Evolutionary conservation across 2,329 filamentous ascomycete species (phyloP), one percentile per base, ranked within the genome.

Genomic region (Penicillium italicum): DNA sequence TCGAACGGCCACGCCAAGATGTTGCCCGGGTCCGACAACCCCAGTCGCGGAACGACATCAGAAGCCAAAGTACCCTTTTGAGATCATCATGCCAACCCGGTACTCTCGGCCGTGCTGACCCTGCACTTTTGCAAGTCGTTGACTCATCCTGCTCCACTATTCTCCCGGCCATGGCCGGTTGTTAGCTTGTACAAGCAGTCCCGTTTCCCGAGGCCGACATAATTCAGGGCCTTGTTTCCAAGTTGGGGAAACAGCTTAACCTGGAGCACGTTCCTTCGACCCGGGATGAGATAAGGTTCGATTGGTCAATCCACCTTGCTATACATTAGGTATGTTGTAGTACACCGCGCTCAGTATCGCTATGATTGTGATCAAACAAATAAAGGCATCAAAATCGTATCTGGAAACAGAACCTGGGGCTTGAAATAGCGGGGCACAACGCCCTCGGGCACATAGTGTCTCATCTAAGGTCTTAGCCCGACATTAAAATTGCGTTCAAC

Each of bases 131-230:
- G 20, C 28, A 22, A 45, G 49, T 51, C 40, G 40, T 51, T 45
- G 49, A 46, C n/a, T 36, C 49, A 45, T 45, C 4, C 11, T 28
- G 20, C 49, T 45, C 49, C 49, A 51, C 49, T 51, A 31, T 43
- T 30, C 16, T 45, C 38, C n/a, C n/a, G 16, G 8, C 4, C 18
- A 20, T 41, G 28, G 28, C 14, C 31, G 12, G 2, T 22, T 45
- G 49, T 45, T 51, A 31, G 49, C 40, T 45, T 22, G 49, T 40
- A 51, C n/a, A 26, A 18, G 14, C 16, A 37, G 49, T 51, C 24
- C 30, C 16, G 43, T 50, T 24, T 14, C 26, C 22, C 22, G 16
- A 16, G 9, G 5, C 40, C 28, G 47, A 48, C 11, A 24, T 14
- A 43, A 18, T n/a, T 34, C 28, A 10, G 20, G 16, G 20, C 10